phyloP scores from a whole-genome alignment of 176 grass and related monocot species.

The Aegilops longissima region DNA sequence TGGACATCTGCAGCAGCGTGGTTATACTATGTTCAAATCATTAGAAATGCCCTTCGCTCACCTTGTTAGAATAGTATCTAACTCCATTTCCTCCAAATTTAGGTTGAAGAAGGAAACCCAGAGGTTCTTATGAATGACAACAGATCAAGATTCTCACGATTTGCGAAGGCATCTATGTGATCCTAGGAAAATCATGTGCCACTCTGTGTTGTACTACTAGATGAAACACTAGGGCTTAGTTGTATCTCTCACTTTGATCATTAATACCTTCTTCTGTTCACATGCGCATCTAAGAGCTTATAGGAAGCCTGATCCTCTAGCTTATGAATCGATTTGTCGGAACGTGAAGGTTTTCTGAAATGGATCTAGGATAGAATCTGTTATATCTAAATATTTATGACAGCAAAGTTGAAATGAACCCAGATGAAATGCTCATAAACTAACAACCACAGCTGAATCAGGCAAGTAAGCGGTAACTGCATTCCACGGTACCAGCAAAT shows the following conservation, averaged over 20 bases:
- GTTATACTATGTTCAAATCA: neutral
- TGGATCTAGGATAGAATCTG: neutral
- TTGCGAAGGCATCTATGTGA: conserved; percentile 79
- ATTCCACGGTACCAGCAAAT: neutral
- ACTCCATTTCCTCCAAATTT: neutral
- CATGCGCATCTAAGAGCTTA: neutral
- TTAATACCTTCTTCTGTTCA: neutral
- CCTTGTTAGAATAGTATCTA: neutral
- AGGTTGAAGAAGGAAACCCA: conserved; percentile 93
- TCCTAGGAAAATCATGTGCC: neutral
- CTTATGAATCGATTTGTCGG: neutral
- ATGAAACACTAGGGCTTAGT: neutral
- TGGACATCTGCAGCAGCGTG: neutral
- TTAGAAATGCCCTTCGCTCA: neutral
- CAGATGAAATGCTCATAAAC: neutral
- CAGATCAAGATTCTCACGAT: conserved; percentile 68
- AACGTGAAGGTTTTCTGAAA: neutral
- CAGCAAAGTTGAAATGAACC: neutral
- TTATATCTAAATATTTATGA: neutral
- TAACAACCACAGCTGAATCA: neutral
- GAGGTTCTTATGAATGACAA: conserved; percentile 51
- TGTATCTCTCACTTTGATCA: neutral
- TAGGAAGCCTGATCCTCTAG: neutral
- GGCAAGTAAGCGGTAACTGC: neutral
- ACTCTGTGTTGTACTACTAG: neutral